phyloP scores from a whole-genome alignment of 2,329 filamentous ascomycete species.

The Trichoderma sp. region DNA sequence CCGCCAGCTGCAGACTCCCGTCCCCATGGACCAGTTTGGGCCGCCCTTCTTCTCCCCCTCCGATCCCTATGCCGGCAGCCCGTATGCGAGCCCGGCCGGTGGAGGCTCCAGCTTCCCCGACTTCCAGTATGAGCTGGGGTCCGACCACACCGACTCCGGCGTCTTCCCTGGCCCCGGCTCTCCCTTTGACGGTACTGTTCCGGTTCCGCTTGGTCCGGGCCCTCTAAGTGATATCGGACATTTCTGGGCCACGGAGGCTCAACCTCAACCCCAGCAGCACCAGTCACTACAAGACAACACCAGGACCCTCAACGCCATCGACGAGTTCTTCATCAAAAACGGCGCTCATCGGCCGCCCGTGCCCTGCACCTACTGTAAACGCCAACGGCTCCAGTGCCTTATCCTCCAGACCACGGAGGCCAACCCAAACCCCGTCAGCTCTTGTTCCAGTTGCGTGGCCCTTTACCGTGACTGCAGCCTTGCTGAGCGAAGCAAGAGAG shows the following conservation, averaged over 20 bases:
- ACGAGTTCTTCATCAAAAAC: conserved; percentile 40
- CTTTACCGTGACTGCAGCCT: conserved; percentile 51
- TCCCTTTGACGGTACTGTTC: conserved; percentile 8
- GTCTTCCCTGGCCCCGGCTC: conserved; percentile 3
- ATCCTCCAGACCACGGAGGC: conserved; percentile 45
- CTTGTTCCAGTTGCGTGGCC: conserved; percentile 51
- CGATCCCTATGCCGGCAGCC: neutral
- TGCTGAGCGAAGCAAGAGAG: conserved; percentile 43
- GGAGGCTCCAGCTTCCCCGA: conserved; percentile 12
- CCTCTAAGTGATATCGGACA: neutral
- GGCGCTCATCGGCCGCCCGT: conserved; percentile 42
- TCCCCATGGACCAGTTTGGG: conserved; percentile 4
- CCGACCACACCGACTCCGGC: neutral
- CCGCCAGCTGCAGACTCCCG: conserved; percentile 2
- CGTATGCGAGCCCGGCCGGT: conserved; percentile 1
- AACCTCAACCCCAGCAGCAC: neutral
- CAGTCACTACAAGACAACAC: neutral
- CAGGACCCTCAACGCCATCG: conserved; percentile 25
- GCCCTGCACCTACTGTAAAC: conserved; percentile 46
- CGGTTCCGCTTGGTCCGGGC: neutral
- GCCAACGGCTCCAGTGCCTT: conserved; percentile 46
- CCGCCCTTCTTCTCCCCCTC: conserved; percentile 9
- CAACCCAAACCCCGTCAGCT: conserved; percentile 48
- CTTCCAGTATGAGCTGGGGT: conserved; percentile 1
- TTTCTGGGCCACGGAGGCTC: neutral